Base-by-base conservation (phyloP, 192 early-diverging fungal species). In the Podila epigama region DNA sequence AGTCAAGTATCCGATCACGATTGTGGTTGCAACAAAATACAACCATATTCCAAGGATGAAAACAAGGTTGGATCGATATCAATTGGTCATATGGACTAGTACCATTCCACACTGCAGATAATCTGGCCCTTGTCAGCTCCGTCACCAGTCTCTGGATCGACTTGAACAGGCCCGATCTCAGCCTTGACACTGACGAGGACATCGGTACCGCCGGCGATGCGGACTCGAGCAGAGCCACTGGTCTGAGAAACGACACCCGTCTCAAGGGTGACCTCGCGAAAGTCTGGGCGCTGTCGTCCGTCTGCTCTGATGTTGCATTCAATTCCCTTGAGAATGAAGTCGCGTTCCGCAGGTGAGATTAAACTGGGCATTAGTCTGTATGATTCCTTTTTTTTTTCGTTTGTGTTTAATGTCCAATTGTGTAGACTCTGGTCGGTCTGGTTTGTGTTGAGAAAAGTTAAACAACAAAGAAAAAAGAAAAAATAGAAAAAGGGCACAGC, bases 101-200 rank as follows among this genome's bases (percentile, higher is more conserved):
- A 90, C 91, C 96, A 99, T 70, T 98, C 97, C 2, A 98, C 95
- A 63, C 89, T 91, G 84, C 94, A 96, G 13, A 92, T 75, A 29
- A 99, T 85, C 41, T 89, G 79, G 20, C 94, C 92, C 3, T 85
- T 68, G 52, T 89, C 84, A 44, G 80, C 88, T 27, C 84, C 85
- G 61, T 89, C 90, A 44, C 81, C 85, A 9, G 81, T 85, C 66
- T 68, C 73, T 44, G 73, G 48, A 10, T 89, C 73, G 53, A 87
- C 82, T 13, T 86, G 81, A 60, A 86, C 88, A 41, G 85, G 83
- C 16, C 91, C 93, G 56, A 98, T 90, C 65, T 96, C 94, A 12
- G 94, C 94, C 75, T 98, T 99, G 66, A 99, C 88, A 18, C 97
- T 96, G 27, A 98, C 96, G 11, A 99, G 84, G 1, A 98, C 90